phyloP scores from a whole-genome alignment of 1,139 yeast genomes.

The Saccharomyces pastorianus region DNA sequence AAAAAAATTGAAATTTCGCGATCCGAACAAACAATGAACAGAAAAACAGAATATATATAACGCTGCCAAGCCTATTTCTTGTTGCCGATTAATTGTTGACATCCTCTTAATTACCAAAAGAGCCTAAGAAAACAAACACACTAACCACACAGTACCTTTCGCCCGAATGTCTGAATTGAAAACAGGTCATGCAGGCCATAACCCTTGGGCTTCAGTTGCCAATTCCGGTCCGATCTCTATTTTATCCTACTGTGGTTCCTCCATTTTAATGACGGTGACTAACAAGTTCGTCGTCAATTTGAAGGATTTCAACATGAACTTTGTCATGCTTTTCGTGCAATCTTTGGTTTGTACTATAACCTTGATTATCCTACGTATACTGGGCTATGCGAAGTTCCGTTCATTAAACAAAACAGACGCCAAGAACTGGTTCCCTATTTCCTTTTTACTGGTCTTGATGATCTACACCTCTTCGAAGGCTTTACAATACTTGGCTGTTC shows the following conservation, averaged over 20 bases:
- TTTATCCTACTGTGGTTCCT: conserved; percentile 79
- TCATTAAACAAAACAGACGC: conserved; percentile 82
- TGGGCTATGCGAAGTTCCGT: conserved; percentile 78
- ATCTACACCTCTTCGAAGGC: conserved; percentile 96
- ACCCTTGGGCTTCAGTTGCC: conserved; percentile 37
- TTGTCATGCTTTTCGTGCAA: conserved; percentile 76
- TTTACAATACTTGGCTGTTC: conserved; percentile 79
- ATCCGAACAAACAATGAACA: neutral
- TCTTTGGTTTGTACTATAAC: conserved; percentile 72
- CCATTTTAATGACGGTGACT: conserved; percentile 95
- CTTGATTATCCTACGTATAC: conserved; percentile 59
- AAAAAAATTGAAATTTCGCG: neutral
- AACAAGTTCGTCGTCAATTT: conserved; percentile 90
- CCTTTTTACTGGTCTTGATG: conserved; percentile 81
- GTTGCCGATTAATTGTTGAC: neutral
- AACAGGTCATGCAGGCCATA: conserved; percentile 17
- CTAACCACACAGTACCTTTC: neutral
- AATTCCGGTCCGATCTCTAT: conserved; percentile 86
- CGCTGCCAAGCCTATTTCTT: neutral
- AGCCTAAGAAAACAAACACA: neutral
- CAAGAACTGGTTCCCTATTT: conserved; percentile 91
- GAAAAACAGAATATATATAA: neutral
- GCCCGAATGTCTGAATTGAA: conserved; percentile 26
- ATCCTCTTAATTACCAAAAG: neutral
- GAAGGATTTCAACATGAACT: conserved; percentile 77